Evolutionary conservation across 1,139 yeast species (phyloP), one percentile per base, ranked within the genome.

Genomic region (Taphrina communis): DNA sequence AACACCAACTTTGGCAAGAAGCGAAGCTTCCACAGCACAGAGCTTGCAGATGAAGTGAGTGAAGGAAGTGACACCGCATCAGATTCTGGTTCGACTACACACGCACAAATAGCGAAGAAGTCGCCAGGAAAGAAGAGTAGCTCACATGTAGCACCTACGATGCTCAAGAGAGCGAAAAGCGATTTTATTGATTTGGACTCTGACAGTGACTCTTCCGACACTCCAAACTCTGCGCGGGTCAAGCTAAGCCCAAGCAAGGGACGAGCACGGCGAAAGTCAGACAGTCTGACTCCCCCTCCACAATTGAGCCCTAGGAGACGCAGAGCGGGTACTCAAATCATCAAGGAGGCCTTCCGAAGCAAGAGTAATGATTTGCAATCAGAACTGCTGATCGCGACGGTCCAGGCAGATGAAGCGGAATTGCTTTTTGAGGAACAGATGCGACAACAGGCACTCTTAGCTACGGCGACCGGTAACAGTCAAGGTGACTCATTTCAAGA

Each of bases 271-370:
- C 42, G 62, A 5, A 42, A 48, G 17, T 58, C 62, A 42, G 62
- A 39, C 21, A 63, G 67, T 36, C 12, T 63, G 67, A 55, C 67
- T 41, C 67, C 67, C 1, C 67, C 67, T 35, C 67, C 67, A 25
- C 61, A 62, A 17, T 11, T 52, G 62, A 58, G 48, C 14, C 62
- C 62, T 5, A 17, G 62, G 6, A 42, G 62, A 46, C 51, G 51
- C 1, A 41, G 42, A 17, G 53, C 51, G 14, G 62, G 62, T 8
- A 58, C 53, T 7, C 51, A 58, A 25, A 42, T 58, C 19, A 36
- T 58, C n/a, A 42, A 58, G 53, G 36, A 44, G 17, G 53, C 52
- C 11, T 58, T 58, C 21, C 42, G 52, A 7, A 50, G 14, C 36
- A 50, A 4, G 31, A 50, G 53, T 35, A 19, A 50, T 50, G n/a